These are phyloP conservation scores for Yamadazyma phyllophila DNA, from an alignment of 805 yeast species.

Conservation along the genomic window DNA sequence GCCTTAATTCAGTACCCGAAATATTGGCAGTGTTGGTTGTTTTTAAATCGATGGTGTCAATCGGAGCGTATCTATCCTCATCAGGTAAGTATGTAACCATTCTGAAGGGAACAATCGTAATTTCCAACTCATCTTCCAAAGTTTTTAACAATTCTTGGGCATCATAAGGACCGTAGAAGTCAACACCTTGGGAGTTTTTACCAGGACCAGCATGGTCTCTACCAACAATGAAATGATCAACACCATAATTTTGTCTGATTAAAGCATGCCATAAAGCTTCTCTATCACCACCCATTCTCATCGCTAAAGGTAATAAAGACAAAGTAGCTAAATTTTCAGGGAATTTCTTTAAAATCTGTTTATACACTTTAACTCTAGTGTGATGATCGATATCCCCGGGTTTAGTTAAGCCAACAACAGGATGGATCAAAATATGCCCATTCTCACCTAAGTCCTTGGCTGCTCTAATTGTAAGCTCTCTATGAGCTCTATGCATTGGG, in stretches of 20 bases:
- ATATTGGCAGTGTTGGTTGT: slow-evolving; percentile 78
- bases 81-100: slow-evolving; percentile 96
- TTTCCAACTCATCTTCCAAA: slow-evolving; percentile 67
- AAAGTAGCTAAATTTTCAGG: slow-evolving; percentile 92
- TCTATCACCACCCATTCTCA: slow-evolving; percentile 99
- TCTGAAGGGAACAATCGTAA: slow-evolving; percentile 92
- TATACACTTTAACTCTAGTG: slow-evolving; percentile 93
- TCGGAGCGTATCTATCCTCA: slow-evolving; percentile 91
- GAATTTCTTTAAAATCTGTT: slow-evolving; percentile 86
- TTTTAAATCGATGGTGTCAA: slow-evolving; percentile 80
- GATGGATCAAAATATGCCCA: slow-evolving; percentile 77
- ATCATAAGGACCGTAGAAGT: slow-evolving; percentile 95
- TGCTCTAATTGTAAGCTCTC: slow-evolving; percentile 94
- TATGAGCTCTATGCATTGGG: slow-evolving; percentile 98
- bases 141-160: slow-evolving; percentile 86
- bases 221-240: slow-evolving; percentile 95
- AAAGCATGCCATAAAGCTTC: slow-evolving; percentile 99
- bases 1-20: slow-evolving; percentile 93
- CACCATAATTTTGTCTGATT: slow-evolving; percentile 94
- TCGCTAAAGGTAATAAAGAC: slow-evolving; percentile 87
- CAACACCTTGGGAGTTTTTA: slow-evolving; percentile 78
- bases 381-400: slow-evolving; percentile 98
- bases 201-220: slow-evolving; percentile 99
- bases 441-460: slow-evolving; percentile 90
- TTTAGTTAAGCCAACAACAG: slow-evolving; percentile 94